Conservation (phyloP, 768 basidiomycete genomes). For the Ramaria rubella region DNA sequence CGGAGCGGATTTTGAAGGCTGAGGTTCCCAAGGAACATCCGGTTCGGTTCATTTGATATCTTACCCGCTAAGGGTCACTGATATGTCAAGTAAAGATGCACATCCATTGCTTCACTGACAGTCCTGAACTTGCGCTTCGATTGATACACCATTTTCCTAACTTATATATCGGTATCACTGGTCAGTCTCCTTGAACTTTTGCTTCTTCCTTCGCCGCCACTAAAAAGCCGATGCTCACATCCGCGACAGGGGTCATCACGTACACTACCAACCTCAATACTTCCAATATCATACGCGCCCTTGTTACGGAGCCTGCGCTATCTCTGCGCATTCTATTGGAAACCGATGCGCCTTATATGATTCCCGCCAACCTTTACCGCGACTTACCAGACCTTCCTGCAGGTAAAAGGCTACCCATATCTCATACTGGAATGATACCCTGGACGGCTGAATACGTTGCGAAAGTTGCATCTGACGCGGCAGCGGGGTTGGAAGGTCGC, state of each 20-base stretch:
- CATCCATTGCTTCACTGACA: constrained; percentile 84
- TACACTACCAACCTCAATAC: constrained; percentile 73
- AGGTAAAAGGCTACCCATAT: constrained; percentile 56
- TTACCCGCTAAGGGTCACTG: not conserved
- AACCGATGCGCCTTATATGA: constrained; percentile 87
- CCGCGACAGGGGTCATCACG: constrained; percentile 71
- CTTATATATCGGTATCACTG: constrained; percentile 78
- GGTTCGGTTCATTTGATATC: constrained; percentile 29
- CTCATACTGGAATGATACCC: constrained; percentile 75
- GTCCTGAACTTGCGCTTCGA: constrained; percentile 63
- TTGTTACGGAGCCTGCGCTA: constrained; percentile 17
- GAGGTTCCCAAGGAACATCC: constrained; percentile 66
- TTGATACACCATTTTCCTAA: constrained; percentile 75
- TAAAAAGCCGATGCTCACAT: not conserved
- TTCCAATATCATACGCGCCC: constrained; percentile 51
- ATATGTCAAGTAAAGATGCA: constrained; percentile 49
- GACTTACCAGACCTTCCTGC: constrained; percentile 41
- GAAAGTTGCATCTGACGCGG: constrained; percentile 27
- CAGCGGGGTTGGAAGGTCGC: not conserved
- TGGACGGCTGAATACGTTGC: constrained; percentile 80
- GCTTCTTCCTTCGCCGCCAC: not conserved
- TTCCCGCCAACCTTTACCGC: constrained; percentile 65
- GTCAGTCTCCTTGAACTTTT: constrained; percentile 23
- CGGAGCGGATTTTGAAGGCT: constrained; percentile 69
- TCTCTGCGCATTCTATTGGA: constrained; percentile 51